Base-by-base conservation (phyloP, 805 yeast genomes). In the Teunomyces stri region DNA sequence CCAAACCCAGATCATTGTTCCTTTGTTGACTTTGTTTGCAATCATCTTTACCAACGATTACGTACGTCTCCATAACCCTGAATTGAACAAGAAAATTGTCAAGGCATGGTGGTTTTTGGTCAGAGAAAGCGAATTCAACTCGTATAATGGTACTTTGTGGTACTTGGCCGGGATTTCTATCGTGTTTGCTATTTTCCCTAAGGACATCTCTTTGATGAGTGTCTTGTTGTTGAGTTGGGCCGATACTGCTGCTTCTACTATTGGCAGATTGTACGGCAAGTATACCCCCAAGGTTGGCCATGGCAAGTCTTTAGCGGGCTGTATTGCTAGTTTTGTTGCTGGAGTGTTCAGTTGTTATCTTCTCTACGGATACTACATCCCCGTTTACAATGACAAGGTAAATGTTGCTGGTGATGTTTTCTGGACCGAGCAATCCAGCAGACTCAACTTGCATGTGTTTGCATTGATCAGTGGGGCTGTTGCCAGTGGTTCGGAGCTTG, bases 241-340 rank as follows among this genome's bases (percentile, higher is more conserved):
- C 4, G 99, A 94, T 62, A 89, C 98, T 7, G 92, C 97, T 2
- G 99, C 99, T 2, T 89, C 97, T 3, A 89, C 97, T 0, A 69
- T 91, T 60, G 99, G 99, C 34, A 78, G 99, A 54, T 79, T 79
- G 46, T 92, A 70, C 64, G 98, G 98, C 6, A 78, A 86, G 58
- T 76, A 85, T 53, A 89, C 97, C 6, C 95, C 96, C 35, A 82
- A 85, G 59, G 65, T 92, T 16, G 76, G 85, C 5, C 74, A 78
- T 51, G 80, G 81, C 51, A 94, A 94, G 66, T 87, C 96, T 2
- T 70, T 94, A 40, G 96, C 97, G 1, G 99, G 99, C 0, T 85
- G 94, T 1, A 44, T 83, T 20, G 98, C 97, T 20, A 96, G 98
- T 4, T 88, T 88, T 58, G 54, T 74, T 5, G 72, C 85, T 13